These are phyloP conservation scores for Phlebopus sp. DNA, from an alignment of 1,284 basidiomycete species.

Conservation along the genomic window DNA sequence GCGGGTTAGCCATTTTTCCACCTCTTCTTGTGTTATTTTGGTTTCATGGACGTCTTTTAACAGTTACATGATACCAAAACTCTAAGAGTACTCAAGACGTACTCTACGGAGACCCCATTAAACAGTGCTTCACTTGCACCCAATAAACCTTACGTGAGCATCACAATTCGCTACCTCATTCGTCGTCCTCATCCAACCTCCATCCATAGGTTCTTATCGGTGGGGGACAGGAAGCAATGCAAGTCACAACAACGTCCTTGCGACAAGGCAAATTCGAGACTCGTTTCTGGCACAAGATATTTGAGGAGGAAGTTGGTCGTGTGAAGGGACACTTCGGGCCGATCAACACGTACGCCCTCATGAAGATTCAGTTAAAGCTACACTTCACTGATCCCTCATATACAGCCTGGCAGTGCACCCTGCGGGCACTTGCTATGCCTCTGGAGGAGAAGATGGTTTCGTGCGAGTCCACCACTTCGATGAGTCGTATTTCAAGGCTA, in stretches of 20 bases:
- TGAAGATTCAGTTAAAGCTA: constrained; percentile 1
- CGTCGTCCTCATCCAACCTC: background rate
- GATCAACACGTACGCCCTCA: constrained; percentile 80
- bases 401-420: constrained; percentile 89
- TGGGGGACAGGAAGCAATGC: constrained; percentile 98
- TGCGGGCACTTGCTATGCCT: constrained; percentile 85
- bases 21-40: background rate
- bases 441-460: constrained; percentile 96
- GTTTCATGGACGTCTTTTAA: constrained; percentile 1
- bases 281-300: constrained; percentile 97
- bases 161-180: background rate
- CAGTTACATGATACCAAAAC: constrained; percentile 91
- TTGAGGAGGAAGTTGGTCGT: constrained; percentile 96
- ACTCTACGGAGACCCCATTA: constrained; percentile 89
- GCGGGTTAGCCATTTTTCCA: constrained; percentile 55
- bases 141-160: constrained; percentile 75
- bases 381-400: constrained; percentile 7
- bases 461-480: constrained; percentile 91
- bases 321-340: constrained; percentile 98
- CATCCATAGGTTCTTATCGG: constrained; percentile 75
- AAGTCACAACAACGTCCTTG: constrained; percentile 90
- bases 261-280: constrained; percentile 98
- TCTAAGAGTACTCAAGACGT: constrained; percentile 91
- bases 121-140: constrained; percentile 93
- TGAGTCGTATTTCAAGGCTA: constrained; percentile 85